Evolutionary conservation across 306 rosid species (phyloP), one percentile per base, ranked within the genome.

Genomic region (Vigna unguiculata): DNA sequence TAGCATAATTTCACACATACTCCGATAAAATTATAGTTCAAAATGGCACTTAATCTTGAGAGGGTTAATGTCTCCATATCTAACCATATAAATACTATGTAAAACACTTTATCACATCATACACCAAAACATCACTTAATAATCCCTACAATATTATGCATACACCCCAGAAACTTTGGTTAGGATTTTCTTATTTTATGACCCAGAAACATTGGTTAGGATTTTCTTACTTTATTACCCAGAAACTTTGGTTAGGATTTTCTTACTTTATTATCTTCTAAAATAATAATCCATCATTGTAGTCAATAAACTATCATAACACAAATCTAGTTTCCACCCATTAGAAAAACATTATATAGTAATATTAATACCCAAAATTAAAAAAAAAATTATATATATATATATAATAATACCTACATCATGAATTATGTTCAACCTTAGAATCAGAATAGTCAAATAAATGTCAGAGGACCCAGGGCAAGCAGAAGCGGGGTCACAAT

Each of bases 111-210:
- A 66, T 28, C 57, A 61, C 49, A 46, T 47, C 57, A 32, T 78
- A 71, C 65, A 71, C 16, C 71, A 63, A 63, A 76, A 17, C 71
- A 71, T 20, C 46, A 70, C 69, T 21, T 32, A 14, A 54, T 71
- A 59, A 48, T 61, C 53, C 34, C 24, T 11, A 49, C 22, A 70
- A n/a, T n/a, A 51, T 47, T 57, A 54, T 64, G 72, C 60, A 72
- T 57, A 72, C 76, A 69, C 7, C 48, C 20, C 45, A 65, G 32
- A 28, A 41, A 22, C 55, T 59, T 14, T 9, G 46, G 32, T 45
- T 28, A 28, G 5, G 32, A 28, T 28, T 28, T 28, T 28, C 32
- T 4, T 28, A 28, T 5, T 28, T 28, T 28, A 28, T 28, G 3
- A 28, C 48, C 20, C 45, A 65, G 17, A 28, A 41, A 22, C 55